These are phyloP conservation scores for Fusarium clavum DNA, from an alignment of 2,329 filamentous ascomycete genomes.

Conservation along the genomic window DNA sequence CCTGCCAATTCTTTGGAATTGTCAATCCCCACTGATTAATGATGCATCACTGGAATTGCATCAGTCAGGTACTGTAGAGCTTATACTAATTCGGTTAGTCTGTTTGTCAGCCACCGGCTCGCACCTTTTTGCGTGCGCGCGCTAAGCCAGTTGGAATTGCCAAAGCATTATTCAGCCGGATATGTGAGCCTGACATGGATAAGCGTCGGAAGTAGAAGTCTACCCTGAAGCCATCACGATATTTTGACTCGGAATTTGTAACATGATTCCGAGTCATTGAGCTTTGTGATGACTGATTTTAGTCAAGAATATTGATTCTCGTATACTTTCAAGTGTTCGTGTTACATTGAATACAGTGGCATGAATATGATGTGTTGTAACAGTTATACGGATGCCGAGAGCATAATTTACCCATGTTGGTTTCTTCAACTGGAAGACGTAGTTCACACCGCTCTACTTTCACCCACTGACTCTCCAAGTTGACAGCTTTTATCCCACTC, in stretches of 20 bases:
- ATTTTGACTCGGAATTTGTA: neutral
- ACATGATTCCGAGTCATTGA: neutral
- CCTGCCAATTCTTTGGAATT: conserved; percentile 24
- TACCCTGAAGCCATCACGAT: conserved; percentile 6
- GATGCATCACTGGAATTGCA: conserved; percentile 11
- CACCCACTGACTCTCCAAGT: neutral
- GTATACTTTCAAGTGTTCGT: neutral
- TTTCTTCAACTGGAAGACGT: neutral
- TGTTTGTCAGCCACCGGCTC: conserved; percentile 1
- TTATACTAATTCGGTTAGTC: neutral
- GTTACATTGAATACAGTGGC: neutral
- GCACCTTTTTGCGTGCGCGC: conserved; percentile 10
- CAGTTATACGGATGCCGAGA: neutral
- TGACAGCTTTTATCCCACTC: neutral
- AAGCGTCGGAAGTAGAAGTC: neutral
- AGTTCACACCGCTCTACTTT: neutral
- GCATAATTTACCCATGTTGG: neutral
- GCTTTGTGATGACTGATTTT: too few species aligned
- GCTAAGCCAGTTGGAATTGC: neutral
- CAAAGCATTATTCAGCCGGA: conserved; percentile 5
- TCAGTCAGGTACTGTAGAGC: conserved; percentile 1
- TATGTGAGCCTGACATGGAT: neutral
- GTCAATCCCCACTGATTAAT: conserved; percentile 27
- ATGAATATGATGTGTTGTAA: neutral
- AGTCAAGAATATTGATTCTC: neutral